phyloP scores from a whole-genome alignment of 2,329 filamentous ascomycete species.

The Exophiala lecanii-corni region DNA sequence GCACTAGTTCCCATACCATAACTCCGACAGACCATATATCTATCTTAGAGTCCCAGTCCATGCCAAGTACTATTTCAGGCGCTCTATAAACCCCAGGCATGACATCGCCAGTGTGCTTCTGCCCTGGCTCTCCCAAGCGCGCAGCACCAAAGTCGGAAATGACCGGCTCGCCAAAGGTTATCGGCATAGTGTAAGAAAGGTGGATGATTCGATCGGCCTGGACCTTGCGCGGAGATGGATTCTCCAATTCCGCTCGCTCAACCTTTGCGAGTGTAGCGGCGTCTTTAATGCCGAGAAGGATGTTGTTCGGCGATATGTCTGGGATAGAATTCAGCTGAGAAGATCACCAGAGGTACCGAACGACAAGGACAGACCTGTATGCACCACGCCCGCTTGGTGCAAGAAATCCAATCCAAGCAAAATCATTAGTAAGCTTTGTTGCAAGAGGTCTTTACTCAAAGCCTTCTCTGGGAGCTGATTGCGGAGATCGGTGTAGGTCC shows the following conservation, averaged over 20 bases:
- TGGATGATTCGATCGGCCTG: slow-evolving; percentile 30
- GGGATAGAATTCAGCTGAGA: background rate
- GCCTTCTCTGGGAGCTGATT: slow-evolving; percentile 16
- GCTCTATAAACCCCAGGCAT: slow-evolving; percentile 31
- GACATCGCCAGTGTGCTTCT: slow-evolving; percentile 24
- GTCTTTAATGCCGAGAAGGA: slow-evolving; percentile 28
- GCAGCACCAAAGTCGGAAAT: slow-evolving; percentile 31
- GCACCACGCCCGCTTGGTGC: slow-evolving; percentile 27
- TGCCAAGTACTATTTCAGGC: slow-evolving; percentile 30
- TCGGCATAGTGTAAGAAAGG: slow-evolving; percentile 16
- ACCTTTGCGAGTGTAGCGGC: background rate
- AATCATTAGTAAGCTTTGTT: slow-evolving; percentile 21
- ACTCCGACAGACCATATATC: slow-evolving; percentile 32
- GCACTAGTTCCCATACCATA: slow-evolving; percentile 23
- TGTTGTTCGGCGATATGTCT: slow-evolving; percentile 33
- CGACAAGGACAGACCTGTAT: slow-evolving; percentile 27
- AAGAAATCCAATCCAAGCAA: slow-evolving; percentile 30
- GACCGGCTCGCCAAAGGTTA: slow-evolving; percentile 21
- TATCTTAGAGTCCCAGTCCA: slow-evolving; percentile 30
- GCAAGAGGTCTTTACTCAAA: slow-evolving; percentile 26
- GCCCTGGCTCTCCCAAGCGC: slow-evolving; percentile 21
- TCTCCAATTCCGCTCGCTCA: slow-evolving; percentile 10
- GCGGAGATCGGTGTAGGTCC: slow-evolving; percentile 13
- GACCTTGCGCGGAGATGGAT: slow-evolving; percentile 28
- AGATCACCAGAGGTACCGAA: background rate